A percentile compares a stretch with the other conserved stretches of the same genome.
Conservation (phyloP, 139 green algal species). For the Asterochloris sp. region DNA sequence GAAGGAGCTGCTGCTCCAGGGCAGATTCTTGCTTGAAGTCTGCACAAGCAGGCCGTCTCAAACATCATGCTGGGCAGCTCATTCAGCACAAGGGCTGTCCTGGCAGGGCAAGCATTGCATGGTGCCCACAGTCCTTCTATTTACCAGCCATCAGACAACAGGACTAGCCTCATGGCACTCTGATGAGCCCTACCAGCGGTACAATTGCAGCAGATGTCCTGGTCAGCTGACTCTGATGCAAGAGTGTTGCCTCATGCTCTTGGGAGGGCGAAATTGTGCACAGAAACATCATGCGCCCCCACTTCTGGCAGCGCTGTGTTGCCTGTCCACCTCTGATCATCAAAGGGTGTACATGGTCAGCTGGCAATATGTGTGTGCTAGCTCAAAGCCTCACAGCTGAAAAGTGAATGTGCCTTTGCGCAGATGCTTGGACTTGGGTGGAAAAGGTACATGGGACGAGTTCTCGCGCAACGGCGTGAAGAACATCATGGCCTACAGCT, state of each 20-base stretch:
- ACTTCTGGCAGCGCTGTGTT: no score
- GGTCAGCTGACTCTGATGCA: no score
- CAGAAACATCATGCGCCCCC: no score
- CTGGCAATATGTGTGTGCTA: not conserved
- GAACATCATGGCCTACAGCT: constrained; percentile 92
- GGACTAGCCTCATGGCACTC: no score
- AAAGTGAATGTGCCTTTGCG: constrained; percentile 18
- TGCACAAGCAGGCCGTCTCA: not conserved
- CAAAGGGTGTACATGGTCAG: no score
- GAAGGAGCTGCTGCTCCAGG: not conserved
- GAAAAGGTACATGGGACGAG: constrained; percentile 62
- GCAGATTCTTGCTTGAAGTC: not conserved
- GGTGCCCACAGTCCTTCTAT: no score
- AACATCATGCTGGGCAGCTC: not conserved
- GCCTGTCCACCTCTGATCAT: no score
- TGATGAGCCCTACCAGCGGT: no score
- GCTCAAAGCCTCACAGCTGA: not conserved
- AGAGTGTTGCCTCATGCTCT: no score
- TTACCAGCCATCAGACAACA: no score
- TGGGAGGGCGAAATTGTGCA: no score
- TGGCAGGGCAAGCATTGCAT: not conserved
- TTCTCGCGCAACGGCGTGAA: constrained; percentile 60
- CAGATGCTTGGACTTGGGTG: constrained; percentile 68
- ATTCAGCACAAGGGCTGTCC: not conserved
- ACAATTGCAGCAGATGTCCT: no score